Percentiles rank a stretch among this genome's conserved stretches.
Evolutionary conservation across 1,139 yeast species (phyloP).

Genomic region (Pichia sp.): DNA sequence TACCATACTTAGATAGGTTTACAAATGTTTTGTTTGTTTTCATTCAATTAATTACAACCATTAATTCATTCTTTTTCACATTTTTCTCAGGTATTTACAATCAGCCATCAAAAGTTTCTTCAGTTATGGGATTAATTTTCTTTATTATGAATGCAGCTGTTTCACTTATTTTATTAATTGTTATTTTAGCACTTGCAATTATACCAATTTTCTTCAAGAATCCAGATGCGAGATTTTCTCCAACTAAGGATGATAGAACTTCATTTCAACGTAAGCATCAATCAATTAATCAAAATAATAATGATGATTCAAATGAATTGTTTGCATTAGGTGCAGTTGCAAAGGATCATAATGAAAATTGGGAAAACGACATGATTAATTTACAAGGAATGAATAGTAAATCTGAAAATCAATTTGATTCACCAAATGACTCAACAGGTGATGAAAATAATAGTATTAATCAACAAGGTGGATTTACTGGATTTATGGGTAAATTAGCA

Average conservation of each 20-base stretch:
- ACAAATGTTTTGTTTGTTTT: conserved; percentile 62
- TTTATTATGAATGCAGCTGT: conserved; percentile 75
- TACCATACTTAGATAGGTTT: conserved; percentile 67
- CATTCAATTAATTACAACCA: conserved; percentile 56
- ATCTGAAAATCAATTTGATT: conserved; percentile 6
- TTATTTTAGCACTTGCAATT: conserved; percentile 52
- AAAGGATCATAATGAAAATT: conserved; percentile 59
- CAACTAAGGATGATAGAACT: conserved; percentile 77
- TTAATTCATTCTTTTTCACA: conserved; percentile 67
- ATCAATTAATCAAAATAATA: conserved; percentile 15
- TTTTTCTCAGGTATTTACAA: conserved; percentile 70
- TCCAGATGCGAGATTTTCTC: conserved; percentile 78
- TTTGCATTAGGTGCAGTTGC: conserved; percentile 64
- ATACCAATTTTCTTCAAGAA: conserved; percentile 61
- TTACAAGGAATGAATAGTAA: conserved; percentile 34
- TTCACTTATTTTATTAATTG: conserved; percentile 53
- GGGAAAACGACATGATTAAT: conserved; percentile 62
- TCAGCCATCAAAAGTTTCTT: conserved; percentile 59
- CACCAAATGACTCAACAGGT: background rate
- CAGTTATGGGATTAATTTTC: conserved; percentile 77
- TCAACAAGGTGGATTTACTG: conserved; percentile 6
- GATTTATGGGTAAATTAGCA: conserved; percentile 11
- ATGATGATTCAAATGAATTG: conserved; percentile 45
- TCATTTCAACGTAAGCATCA: conserved; percentile 59
- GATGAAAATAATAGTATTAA: background rate